Conservation (phyloP, 441 rosid species). For the Euphorbia celastroides region DNA sequence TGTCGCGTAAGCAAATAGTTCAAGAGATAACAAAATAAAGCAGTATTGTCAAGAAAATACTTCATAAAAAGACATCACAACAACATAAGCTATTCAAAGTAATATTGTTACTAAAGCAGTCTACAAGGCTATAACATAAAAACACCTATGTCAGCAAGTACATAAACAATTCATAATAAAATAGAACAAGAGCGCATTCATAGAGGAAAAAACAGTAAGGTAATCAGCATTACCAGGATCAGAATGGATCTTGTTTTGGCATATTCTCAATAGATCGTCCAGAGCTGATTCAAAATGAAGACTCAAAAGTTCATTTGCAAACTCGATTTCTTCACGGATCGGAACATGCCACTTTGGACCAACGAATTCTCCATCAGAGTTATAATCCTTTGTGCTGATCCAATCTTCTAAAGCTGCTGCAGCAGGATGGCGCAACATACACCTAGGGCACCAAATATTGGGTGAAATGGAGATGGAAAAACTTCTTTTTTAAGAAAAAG, state of each 20-base stretch:
- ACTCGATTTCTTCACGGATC: conserved; percentile 75
- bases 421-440: conserved; percentile 72
- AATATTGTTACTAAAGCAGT: background rate
- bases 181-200: background rate
- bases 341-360: conserved; percentile 95
- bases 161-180: conserved; percentile 4
- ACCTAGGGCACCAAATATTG: conserved; percentile 45
- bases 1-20: conserved; percentile 2
- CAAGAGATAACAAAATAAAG: conserved; percentile 1
- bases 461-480: conserved; percentile 9
- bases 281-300: conserved; percentile 90
- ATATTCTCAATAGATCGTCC: conserved; percentile 80
- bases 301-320: conserved; percentile 91
- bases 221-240: conserved; percentile 59
- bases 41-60: background rate
- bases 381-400: conserved; percentile 87
- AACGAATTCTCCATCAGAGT: conserved; percentile 39
- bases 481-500: background rate
- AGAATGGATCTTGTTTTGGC: conserved; percentile 71
- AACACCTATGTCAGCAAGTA: background rate
- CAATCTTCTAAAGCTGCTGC: conserved; percentile 83
- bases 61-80: background rate
- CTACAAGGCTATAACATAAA: background rate
- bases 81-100: conserved; percentile 4
- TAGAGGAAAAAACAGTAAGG: conserved; percentile 4